phyloP scores from a whole-genome alignment of 2,329 filamentous ascomycete species.

The Botrytis aclada region DNA sequence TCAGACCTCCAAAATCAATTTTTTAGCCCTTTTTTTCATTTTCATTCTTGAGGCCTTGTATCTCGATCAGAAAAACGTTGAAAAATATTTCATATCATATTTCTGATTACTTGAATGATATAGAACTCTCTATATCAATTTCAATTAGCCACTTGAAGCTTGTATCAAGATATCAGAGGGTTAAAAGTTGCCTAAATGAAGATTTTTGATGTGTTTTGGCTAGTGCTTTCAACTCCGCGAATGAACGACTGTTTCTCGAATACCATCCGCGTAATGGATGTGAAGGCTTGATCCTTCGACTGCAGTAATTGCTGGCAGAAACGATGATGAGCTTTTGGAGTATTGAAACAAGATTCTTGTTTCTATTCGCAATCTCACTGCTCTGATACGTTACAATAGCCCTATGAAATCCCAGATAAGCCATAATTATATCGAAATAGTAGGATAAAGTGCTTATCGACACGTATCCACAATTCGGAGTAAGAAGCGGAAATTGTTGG shows the following conservation, averaged over 20 bases:
- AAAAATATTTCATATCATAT: no score
- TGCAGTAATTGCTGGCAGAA: background rate
- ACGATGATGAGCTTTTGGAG: background rate
- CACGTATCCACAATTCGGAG: background rate
- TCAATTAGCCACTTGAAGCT: background rate
- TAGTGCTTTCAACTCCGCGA: background rate
- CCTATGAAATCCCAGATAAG: background rate
- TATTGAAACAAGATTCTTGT: background rate
- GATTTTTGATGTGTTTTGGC: background rate
- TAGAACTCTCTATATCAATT: no score
- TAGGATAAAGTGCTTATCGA: slow-evolving; percentile 2
- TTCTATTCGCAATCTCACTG: background rate
- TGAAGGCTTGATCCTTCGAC: background rate
- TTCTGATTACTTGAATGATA: no score
- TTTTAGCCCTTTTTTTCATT: no score
- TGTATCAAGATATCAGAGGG: background rate
- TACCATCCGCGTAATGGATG: background rate
- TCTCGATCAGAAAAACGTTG: no score
- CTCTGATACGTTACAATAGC: background rate
- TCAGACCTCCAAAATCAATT: no score
- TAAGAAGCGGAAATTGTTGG: background rate
- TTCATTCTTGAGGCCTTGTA: no score
- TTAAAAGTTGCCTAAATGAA: background rate
- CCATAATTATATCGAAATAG: background rate
- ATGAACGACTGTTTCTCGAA: background rate